Evolutionary conservation across 345 rosid species (phyloP).

Genomic region (Rubroshorea leprosula): DNA sequence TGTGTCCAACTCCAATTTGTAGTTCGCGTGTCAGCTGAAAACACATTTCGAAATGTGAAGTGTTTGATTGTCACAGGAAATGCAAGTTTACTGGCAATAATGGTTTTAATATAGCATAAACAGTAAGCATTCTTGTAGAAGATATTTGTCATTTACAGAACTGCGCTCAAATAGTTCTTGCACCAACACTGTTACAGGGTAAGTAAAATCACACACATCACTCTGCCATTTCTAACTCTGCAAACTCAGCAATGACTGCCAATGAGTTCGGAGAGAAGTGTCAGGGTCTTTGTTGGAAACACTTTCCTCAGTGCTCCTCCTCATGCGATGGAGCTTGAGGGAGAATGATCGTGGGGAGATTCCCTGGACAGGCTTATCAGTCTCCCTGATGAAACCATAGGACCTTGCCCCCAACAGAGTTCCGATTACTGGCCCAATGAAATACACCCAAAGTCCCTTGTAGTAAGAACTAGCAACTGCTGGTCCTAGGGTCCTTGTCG

Average conservation of each 20-base stretch:
- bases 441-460: conserved; percentile 58
- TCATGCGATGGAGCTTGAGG: not conserved
- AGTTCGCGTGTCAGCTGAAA: too few species aligned
- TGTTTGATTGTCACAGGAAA: too few species aligned
- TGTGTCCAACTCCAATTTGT: too few species aligned
- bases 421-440: conserved; percentile 49
- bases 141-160: too few species aligned
- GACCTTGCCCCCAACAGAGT: conserved; percentile 49
- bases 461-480: conserved; percentile 45
- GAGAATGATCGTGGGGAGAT: not conserved
- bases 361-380: conserved; percentile 23
- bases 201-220: not conserved
- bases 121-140: too few species aligned
- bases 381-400: conserved; percentile 45
- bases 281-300: not conserved
- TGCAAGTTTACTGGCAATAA: too few species aligned
- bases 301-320: not conserved
- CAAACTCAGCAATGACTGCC: not conserved
- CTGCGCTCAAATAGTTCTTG: too few species aligned
- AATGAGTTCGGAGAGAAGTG: not conserved
- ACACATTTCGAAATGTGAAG: too few species aligned
- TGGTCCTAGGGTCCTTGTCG: conserved; percentile 80
- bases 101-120: too few species aligned
- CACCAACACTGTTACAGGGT: too few species aligned
- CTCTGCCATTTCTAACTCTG: not conserved